These are phyloP conservation scores for Ophiostoma sp. DNA, from an alignment of 2,329 filamentous ascomycete genomes.

Conservation along the genomic window DNA sequence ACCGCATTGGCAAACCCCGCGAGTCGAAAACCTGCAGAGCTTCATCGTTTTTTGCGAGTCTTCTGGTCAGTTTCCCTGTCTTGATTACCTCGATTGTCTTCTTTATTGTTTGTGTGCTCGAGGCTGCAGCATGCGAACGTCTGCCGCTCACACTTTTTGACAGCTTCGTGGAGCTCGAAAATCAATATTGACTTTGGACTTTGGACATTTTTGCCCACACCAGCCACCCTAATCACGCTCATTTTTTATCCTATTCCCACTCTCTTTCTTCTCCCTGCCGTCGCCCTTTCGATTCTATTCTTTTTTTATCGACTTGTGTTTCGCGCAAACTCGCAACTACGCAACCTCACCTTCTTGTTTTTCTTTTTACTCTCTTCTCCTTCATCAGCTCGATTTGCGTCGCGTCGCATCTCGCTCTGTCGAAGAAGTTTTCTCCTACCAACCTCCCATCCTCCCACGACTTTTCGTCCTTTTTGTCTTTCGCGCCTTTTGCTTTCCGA, in stretches of 20 bases:
- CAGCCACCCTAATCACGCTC: background rate
- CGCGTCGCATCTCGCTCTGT: slow-evolving; percentile 17
- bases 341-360: background rate
- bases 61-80: background rate
- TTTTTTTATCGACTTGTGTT: background rate
- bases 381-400: slow-evolving; percentile 18
- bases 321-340: background rate
- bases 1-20: slow-evolving; percentile 20
- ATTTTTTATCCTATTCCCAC: slow-evolving; percentile 8
- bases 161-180: slow-evolving; percentile 22
- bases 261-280: slow-evolving; percentile 17
- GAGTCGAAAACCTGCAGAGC: slow-evolving; percentile 8
- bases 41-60: background rate
- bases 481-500: background rate
- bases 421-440: slow-evolving; percentile 6
- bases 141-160: background rate
- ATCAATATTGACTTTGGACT: slow-evolving; percentile 28
- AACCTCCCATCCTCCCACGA: background rate
- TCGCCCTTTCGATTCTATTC: background rate
- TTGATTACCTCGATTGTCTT: background rate
- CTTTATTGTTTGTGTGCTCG: background rate
- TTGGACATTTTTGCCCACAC: slow-evolving; percentile 12
- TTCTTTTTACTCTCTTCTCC: background rate
- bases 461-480: background rate
- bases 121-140: background rate